phyloP scores from a whole-genome alignment of 225 moss, liverwort and hornwort genomes.

The Straminergon stramineum region DNA sequence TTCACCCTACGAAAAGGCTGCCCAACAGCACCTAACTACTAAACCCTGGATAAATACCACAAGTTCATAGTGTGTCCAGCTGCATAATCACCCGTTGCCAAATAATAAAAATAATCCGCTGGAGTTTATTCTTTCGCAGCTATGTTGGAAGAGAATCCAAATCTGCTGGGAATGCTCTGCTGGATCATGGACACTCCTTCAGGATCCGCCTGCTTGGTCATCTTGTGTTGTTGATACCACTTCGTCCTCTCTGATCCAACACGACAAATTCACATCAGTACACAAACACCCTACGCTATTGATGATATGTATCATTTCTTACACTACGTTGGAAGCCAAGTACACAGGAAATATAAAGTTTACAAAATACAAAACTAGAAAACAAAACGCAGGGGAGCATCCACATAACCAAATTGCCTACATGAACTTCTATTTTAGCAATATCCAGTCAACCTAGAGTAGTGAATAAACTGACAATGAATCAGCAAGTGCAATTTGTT shows the following conservation, averaged over 20 bases:
- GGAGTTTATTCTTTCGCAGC: conserved; percentile 21
- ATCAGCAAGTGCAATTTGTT: neutral
- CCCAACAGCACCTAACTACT: neutral
- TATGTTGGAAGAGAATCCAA: conserved; percentile 57
- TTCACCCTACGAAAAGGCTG: conserved; percentile 7
- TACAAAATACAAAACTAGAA: neutral
- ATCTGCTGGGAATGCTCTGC: conserved; percentile 35
- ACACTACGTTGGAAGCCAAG: neutral
- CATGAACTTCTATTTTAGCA: neutral
- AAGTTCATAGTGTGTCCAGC: neutral
- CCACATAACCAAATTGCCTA: neutral
- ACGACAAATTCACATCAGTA: conserved; percentile 15
- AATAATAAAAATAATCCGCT: no score
- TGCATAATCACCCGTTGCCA: neutral
- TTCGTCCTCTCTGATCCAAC: conserved; percentile 50
- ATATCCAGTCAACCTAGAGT: neutral
- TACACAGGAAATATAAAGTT: neutral
- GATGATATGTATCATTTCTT: neutral
- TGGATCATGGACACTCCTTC: conserved; percentile 59
- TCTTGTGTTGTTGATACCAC: conserved; percentile 63
- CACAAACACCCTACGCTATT: neutral
- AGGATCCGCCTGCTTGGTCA: conserved; percentile 37
- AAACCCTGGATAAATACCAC: neutral
- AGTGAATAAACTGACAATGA: neutral
- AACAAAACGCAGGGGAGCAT: neutral